Evolutionary conservation across 2,329 filamentous ascomycete genomes (phyloP), one percentile per base, ranked within the genome.

Genomic region (Paracoccidioides lutzii): DNA sequence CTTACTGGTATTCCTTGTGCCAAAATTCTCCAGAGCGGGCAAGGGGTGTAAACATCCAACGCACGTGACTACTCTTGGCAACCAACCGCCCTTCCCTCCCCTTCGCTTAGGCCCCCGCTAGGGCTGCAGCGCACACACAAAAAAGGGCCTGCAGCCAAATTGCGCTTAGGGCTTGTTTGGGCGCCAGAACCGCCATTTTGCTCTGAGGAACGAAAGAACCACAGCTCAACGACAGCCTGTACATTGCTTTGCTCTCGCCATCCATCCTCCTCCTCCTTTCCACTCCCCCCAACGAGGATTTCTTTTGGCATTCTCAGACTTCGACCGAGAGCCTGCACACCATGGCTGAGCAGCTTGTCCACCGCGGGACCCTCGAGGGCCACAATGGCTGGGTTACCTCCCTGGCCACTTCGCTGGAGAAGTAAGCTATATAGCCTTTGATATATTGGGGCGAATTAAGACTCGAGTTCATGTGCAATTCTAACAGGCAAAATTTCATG

Each of bases 301-400:
- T 63, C 66, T 66, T 22, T 65, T 69, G 22, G 68, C 67, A 65
- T 66, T 66, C 66, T 67, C 63, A 63, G 64, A 71, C 65, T 69
- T 67, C 67, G 65, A 73, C 49, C 55, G 57, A 55, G 52, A 58
- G 58, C 59, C 60, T 59, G 59, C 62, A 63, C 70, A 76, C 71
- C 73, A 93, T 93, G 88, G 85, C 87, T 81, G 88, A 93, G 83
- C 87, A 91, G 83, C 81, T 93, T 76, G 89, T 94, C 81, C 86
- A 93, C 78, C 90, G 91, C 82, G 89, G 89, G 76, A 93, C 88
- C 82, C 88, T 95, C 77, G 88, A 93, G 86, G 91, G 91, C 85
- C 91, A 97, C 85, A 93, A 87, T 82, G 91, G 91, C 83, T 97
- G 91, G 91, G 91, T 97, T 80, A 97, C 91, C 78, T 90, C 84